phyloP scores from a whole-genome alignment of 352 stramenopile species.

The Pythium grandisporangium region DNA sequence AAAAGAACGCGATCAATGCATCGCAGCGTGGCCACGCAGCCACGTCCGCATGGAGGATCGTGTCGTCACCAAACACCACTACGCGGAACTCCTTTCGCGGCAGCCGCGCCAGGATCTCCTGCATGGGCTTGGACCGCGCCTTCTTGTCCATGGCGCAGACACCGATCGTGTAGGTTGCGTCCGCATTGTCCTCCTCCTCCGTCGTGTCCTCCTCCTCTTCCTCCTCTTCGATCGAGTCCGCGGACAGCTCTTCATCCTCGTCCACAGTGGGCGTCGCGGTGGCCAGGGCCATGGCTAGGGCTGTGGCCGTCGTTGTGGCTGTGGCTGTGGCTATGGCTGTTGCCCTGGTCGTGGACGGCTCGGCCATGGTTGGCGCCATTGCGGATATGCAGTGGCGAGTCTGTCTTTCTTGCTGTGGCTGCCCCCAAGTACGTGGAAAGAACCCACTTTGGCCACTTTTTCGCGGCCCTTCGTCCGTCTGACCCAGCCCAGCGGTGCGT shows the following conservation, averaged over 20 bases:
- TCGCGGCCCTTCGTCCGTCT: no score
- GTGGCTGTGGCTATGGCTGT: background rate
- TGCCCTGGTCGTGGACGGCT: no score
- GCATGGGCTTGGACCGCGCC: constrained; percentile 91
- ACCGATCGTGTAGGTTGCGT: constrained; percentile 69
- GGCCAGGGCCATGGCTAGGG: no score
- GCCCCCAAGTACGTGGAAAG: no score
- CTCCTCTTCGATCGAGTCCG: background rate
- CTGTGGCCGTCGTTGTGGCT: background rate
- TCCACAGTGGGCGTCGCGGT: background rate
- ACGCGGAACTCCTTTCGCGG: constrained; percentile 89
- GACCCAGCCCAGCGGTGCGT: no score
- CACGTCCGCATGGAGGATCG: constrained; percentile 92
- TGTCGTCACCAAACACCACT: constrained; percentile 96
- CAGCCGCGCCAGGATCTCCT: constrained; percentile 92
- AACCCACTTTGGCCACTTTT: no score
- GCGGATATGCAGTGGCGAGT: no score
- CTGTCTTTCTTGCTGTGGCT: no score
- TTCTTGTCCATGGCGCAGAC: constrained; percentile 99
- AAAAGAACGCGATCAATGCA: constrained; percentile 98
- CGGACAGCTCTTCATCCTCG: background rate
- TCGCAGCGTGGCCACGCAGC: constrained; percentile 93
- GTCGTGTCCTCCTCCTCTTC: background rate
- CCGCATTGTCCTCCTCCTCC: background rate
- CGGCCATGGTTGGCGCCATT: no score